These are phyloP conservation scores for Lentinus tigrinus DNA, from an alignment of 768 basidiomycete species.

Conservation along the genomic window DNA sequence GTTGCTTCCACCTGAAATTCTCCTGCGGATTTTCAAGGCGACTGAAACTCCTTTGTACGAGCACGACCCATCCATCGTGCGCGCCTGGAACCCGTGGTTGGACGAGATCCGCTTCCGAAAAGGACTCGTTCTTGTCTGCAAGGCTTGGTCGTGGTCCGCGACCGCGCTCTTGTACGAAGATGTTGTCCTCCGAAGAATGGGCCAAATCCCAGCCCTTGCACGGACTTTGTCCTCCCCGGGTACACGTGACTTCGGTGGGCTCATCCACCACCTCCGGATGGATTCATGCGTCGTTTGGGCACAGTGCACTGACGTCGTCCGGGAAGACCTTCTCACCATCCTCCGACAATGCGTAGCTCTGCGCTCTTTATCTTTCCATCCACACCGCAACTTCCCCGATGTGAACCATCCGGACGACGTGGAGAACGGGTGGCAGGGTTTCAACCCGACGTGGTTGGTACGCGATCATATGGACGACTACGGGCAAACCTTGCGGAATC, in stretches of 20 bases:
- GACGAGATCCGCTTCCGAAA: conserved; percentile 3
- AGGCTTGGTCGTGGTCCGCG: conserved; percentile 1
- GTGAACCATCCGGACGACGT: not conserved
- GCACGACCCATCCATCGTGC: not conserved
- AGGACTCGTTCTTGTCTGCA: conserved; percentile 7
- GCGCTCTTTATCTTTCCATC: not conserved
- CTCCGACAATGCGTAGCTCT: not conserved
- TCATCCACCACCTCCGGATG: conserved; percentile 1
- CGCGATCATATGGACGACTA: not conserved
- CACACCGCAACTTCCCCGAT: not conserved
- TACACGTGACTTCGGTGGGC: not conserved
- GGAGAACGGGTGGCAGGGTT: not conserved
- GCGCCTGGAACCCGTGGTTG: not conserved
- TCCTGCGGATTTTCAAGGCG: not conserved
- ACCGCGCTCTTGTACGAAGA: conserved; percentile 9
- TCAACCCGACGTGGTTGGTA: conserved; percentile 3
- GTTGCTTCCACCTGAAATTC: not conserved
- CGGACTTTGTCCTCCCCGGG: not conserved
- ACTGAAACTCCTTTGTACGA: not conserved
- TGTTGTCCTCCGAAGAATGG: conserved; percentile 6
- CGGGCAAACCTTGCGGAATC: not conserved
- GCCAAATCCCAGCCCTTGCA: conserved; percentile 5
- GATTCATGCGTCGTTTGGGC: conserved; percentile 2
- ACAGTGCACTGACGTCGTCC: not conserved
- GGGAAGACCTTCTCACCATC: not conserved